A percentile compares a stretch with the other conserved stretches of the same genome.
Conservation (phyloP, 2,329 filamentous ascomycete genomes). For the Cercospora sojina region DNA sequence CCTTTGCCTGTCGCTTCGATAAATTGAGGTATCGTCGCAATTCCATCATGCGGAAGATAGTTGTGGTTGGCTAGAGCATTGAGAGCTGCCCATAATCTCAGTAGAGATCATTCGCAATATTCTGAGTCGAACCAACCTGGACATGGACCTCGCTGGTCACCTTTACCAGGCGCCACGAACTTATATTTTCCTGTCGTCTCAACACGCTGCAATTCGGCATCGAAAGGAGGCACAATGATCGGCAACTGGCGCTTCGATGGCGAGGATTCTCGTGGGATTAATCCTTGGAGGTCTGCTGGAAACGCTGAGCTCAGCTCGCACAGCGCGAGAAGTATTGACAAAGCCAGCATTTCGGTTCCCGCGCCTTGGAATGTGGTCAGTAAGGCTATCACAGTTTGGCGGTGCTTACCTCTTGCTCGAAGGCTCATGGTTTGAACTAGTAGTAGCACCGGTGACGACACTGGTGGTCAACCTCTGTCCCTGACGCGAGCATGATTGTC, state of each 20-base stretch:
- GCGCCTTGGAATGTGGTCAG: not conserved
- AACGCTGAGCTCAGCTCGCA: not conserved
- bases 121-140: not conserved
- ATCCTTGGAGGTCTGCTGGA: not conserved
- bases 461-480: not conserved
- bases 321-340: not conserved
- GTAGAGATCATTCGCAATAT: not conserved
- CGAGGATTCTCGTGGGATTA: not conserved
- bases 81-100: constrained; percentile 1
- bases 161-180: not conserved
- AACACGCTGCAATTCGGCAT: not conserved
- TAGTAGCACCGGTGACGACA: not conserved
- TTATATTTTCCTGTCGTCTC: not conserved
- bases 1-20: not conserved
- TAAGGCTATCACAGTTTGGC: not conserved
- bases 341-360: not conserved
- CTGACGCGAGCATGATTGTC: not conserved
- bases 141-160: constrained; percentile 1
- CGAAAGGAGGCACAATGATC: not conserved
- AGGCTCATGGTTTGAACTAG: not conserved
- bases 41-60: constrained; percentile 32
- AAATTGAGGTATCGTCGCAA: constrained; percentile 27
- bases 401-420: not conserved
- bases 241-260: not conserved
- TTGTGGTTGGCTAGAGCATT: constrained; percentile 23